phyloP scores from a whole-genome alignment of 768 basidiomycete genomes.

The Infundibulicybe gibba region DNA sequence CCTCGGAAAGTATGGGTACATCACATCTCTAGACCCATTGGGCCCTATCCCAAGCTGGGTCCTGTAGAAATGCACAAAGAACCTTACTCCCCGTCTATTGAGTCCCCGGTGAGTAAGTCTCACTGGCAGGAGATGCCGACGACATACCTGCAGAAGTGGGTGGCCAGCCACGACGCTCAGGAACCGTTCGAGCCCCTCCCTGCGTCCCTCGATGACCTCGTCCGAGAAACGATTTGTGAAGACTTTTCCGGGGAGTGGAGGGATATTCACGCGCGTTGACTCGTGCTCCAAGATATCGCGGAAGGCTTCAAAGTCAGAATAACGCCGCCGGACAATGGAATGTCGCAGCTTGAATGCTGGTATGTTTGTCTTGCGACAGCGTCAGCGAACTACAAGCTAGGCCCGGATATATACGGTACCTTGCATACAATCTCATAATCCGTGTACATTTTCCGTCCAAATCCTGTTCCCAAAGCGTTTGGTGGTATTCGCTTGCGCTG shows the following conservation, averaged over 20 bases:
- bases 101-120: slow-evolving; percentile 3
- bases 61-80: slow-evolving; percentile 92
- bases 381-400: neutral
- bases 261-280: slow-evolving; percentile 96
- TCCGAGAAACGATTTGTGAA: slow-evolving; percentile 98
- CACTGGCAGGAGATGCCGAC: neutral
- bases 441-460: slow-evolving; percentile 98
- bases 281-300: slow-evolving; percentile 97
- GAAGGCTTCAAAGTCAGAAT: slow-evolving; percentile 95
- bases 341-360: slow-evolving; percentile 98
- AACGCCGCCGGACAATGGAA: slow-evolving; percentile 82
- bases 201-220: slow-evolving; percentile 88
- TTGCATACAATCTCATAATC: slow-evolving; percentile 99
- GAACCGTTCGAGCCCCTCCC: slow-evolving; percentile 94
- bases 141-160: slow-evolving; percentile 84
- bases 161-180: slow-evolving; percentile 96
- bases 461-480: slow-evolving; percentile 46
- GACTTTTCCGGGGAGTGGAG: slow-evolving; percentile 94
- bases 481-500: neutral
- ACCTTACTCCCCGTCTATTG: slow-evolving; percentile 91
- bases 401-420: slow-evolving; percentile 39
- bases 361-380: slow-evolving; percentile 79
- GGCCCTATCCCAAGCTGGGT: slow-evolving; percentile 84
- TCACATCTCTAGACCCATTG: slow-evolving; percentile 56
- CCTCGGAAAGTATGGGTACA: too few relatives aligned